Evolutionary conservation across 305 asterid genomes (phyloP).

Genomic region (Fraxinus latifolia): DNA sequence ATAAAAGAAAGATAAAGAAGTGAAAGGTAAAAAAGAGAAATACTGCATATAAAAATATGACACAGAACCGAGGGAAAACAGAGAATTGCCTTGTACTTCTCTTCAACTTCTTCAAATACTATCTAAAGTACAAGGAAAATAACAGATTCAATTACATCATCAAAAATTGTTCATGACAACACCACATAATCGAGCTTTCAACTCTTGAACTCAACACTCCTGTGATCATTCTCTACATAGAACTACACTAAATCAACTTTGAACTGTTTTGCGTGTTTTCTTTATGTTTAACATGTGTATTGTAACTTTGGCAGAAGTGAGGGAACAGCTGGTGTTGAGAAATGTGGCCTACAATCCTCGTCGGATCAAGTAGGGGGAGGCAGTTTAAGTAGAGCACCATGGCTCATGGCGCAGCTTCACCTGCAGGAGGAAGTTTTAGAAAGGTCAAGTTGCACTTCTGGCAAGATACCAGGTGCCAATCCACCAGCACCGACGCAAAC

Average conservation of each 20-base stretch:
- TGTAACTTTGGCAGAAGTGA: not conserved
- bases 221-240: not conserved
- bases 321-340: not conserved
- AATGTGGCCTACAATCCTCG: not conserved
- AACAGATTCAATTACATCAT: not conserved
- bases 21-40: not conserved
- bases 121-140: not conserved
- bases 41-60: not conserved
- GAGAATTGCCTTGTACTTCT: not conserved
- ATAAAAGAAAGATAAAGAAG: not conserved
- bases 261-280: not conserved
- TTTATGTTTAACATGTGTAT: not conserved
- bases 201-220: not conserved
- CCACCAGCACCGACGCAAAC: not conserved
- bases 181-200: not conserved
- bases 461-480: not conserved
- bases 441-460: not conserved
- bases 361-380: not conserved
- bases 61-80: not conserved
- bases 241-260: not conserved
- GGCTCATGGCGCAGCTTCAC: not conserved
- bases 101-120: not conserved
- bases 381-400: not conserved
- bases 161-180: not conserved
- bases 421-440: not conserved